These are phyloP conservation scores for Maudiozyma humilis DNA, from an alignment of 1,139 yeast species.

Conservation along the genomic window DNA sequence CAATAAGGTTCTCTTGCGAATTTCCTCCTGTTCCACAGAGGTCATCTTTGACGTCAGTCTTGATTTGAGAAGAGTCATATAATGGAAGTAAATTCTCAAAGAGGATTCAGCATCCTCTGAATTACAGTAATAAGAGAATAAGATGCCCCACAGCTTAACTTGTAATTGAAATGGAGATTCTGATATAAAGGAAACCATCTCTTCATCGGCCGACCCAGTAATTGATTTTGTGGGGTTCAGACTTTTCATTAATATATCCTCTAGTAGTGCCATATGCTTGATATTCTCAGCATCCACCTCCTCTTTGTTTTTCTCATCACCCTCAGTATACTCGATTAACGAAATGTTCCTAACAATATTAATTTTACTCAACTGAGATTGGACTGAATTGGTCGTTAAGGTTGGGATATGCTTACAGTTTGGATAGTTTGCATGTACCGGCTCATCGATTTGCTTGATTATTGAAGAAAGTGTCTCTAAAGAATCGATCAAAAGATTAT, in stretches of 20 bases:
- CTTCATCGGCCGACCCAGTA: slow-evolving; percentile 33
- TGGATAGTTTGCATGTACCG: slow-evolving; percentile 25
- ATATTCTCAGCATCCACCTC: slow-evolving; percentile 8
- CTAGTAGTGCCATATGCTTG: slow-evolving; percentile 46
- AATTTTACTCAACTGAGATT: slow-evolving; percentile 45
- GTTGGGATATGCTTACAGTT: slow-evolving; percentile 57
- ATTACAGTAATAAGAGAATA: slow-evolving; percentile 52
- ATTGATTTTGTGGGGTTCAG: slow-evolving; percentile 5
- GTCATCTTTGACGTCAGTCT: slow-evolving; percentile 33
- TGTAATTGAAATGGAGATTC: slow-evolving; percentile 60
- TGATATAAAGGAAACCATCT: slow-evolving; percentile 53
- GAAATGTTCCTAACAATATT: slow-evolving; percentile 33
- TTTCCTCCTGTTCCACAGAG: slow-evolving; percentile 13
- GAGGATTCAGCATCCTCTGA: slow-evolving; percentile 37
- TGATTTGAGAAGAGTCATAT: slow-evolving; percentile 37
- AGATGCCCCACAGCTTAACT: slow-evolving; percentile 66
- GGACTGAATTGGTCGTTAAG: slow-evolving; percentile 44
- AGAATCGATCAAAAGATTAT: slow-evolving; percentile 19
- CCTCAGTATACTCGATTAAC: slow-evolving; percentile 22
- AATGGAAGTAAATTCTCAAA: slow-evolving; percentile 49
- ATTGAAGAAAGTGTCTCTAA: slow-evolving; percentile 25
- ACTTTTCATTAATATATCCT: slow-evolving; percentile 39
- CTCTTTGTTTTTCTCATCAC: slow-evolving; percentile 25
- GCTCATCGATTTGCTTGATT: slow-evolving; percentile 16
- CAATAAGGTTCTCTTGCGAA: slow-evolving; percentile 31